A percentile compares a stretch with the other conserved stretches of the same genome.
Evolutionary conservation across 2,329 filamentous ascomycete genomes (phyloP).

Genomic region (Pseudocercospora macadamiae): DNA sequence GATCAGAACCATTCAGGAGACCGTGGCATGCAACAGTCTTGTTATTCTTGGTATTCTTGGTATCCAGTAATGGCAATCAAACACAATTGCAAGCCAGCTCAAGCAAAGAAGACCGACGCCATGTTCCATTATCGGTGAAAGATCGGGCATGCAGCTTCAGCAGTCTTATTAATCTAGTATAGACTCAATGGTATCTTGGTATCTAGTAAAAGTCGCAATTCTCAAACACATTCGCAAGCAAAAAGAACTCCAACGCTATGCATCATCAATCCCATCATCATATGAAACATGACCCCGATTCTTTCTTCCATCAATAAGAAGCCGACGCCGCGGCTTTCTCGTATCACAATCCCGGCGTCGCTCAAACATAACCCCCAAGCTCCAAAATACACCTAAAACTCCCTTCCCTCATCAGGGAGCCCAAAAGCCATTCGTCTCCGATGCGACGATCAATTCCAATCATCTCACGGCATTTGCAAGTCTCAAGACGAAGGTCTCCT

Average conservation of each 20-base stretch:
- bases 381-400: not conserved
- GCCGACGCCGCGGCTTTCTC: not conserved
- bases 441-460: not conserved
- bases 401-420: not conserved
- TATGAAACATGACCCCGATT: not conserved
- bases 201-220: no score
- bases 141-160: no score
- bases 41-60: no score
- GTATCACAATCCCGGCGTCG: not conserved
- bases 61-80: no score
- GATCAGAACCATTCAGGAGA: not conserved
- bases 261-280: not conserved
- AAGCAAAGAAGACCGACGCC: not conserved
- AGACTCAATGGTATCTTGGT: not conserved
- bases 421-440: not conserved
- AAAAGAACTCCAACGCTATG: conserved; percentile 3
- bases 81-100: no score
- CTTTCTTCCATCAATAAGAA: not conserved
- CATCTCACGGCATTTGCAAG: not conserved
- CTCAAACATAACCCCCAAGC: not conserved
- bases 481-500: conserved; percentile 25
- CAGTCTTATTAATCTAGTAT: no score
- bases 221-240: not conserved
- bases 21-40: not conserved
- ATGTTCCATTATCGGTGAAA: no score